Evolutionary conservation across 148 eudicot genomes (phyloP).

Genomic region (Nepenthes gracilis): DNA sequence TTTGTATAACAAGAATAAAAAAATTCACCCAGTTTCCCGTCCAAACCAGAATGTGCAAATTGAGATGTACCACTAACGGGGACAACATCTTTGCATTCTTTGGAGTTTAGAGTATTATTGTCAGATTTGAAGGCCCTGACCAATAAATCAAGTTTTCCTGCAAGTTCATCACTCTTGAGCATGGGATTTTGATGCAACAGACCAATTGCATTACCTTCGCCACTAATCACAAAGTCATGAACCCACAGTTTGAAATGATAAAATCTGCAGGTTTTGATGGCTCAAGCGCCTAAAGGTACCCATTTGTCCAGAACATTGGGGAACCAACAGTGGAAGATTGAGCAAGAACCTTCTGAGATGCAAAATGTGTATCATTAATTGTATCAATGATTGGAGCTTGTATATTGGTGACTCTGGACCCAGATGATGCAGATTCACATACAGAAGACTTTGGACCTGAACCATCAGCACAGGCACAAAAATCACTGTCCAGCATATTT

Average conservation of each 20-base stretch:
- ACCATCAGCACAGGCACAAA: constrained; percentile 10
- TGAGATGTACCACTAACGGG: constrained; percentile 22
- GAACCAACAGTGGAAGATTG: constrained; percentile 30
- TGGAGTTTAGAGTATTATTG: constrained; percentile 5
- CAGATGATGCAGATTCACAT: constrained; percentile 18
- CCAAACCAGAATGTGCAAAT: constrained; percentile 23
- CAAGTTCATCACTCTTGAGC: constrained; percentile 13
- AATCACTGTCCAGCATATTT: not conserved
- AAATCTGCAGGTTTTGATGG: constrained; percentile 88
- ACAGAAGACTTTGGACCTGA: constrained; percentile 17
- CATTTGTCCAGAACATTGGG: constrained; percentile 75
- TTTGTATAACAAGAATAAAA: not conserved
- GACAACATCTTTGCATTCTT: constrained; percentile 6
- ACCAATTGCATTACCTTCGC: constrained; percentile 8
- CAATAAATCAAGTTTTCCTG: constrained; percentile 14
- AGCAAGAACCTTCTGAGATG: constrained; percentile 12
- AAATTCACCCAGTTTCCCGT: constrained; percentile 15
- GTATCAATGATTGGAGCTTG: constrained; percentile 6
- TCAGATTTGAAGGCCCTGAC: constrained; percentile 8
- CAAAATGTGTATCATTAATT: not conserved
- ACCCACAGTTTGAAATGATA: constrained; percentile 10
- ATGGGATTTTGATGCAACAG: constrained; percentile 7
- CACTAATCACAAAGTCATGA: constrained; percentile 1
- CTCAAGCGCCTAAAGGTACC: constrained; percentile 65
- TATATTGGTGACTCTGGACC: constrained; percentile 5